Evolutionary conservation across 192 early-diverging fungal species (phyloP).

Genomic region (Linnemannia zychae): DNA sequence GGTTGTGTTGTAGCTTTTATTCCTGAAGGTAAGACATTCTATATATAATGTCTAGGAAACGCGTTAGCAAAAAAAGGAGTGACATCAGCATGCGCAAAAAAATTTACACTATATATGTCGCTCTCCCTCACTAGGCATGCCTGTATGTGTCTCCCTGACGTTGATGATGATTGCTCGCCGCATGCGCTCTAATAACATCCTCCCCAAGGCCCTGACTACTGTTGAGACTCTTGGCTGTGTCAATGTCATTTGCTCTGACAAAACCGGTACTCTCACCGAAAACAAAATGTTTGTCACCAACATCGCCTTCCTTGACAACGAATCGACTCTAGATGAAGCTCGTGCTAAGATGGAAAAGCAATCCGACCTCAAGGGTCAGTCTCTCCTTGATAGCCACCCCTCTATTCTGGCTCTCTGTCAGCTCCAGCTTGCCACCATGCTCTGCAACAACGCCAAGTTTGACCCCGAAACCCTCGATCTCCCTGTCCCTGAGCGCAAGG

Average conservation of each 20-base stretch:
- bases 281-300: conserved; percentile 73
- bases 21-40: conserved; percentile 64
- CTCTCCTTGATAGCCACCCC: background rate
- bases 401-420: conserved; percentile 20
- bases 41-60: background rate
- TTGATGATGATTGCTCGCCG: conserved; percentile 79
- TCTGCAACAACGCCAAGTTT: conserved; percentile 78
- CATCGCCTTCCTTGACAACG: conserved; percentile 51
- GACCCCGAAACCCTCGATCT: conserved; percentile 58
- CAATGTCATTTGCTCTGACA: conserved; percentile 80
- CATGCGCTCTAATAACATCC: conserved; percentile 74
- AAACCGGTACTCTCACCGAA: conserved; percentile 89
- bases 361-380: background rate
- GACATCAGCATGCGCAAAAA: conserved; percentile 5
- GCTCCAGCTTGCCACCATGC: conserved; percentile 57
- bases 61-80: conserved; percentile 19
- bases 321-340: conserved; percentile 11
- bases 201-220: conserved; percentile 83
- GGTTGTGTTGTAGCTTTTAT: conserved; percentile 76
- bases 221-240: conserved; percentile 89
- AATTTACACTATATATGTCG: background rate
- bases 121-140: conserved; percentile 51
- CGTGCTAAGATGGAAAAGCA: conserved; percentile 13
- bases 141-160: conserved; percentile 78
- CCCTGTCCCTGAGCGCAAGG: conserved; percentile 63